These are phyloP conservation scores for Fusarium palustre DNA, from an alignment of 2,329 filamentous ascomycete genomes.

Conservation along the genomic window DNA sequence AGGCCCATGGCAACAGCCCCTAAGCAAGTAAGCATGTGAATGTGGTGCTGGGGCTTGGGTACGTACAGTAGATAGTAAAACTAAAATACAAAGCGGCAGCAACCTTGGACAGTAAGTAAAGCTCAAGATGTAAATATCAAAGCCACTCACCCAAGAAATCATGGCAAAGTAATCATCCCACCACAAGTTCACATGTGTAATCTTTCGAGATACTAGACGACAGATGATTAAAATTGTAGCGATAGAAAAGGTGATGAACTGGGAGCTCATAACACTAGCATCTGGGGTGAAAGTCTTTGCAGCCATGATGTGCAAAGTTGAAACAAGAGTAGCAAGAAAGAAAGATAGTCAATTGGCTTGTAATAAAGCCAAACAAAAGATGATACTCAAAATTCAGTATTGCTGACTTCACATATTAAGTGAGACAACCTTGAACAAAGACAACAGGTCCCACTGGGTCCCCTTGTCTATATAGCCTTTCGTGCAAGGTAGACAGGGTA, in stretches of 20 bases:
- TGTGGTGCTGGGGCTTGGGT: not conserved
- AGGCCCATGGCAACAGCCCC: conserved; percentile 28
- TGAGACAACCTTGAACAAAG: not conserved
- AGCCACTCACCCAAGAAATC: conserved; percentile 25
- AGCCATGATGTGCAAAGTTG: not conserved
- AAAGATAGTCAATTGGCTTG: not conserved
- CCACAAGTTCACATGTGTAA: conserved; percentile 27
- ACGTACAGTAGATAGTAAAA: conserved; percentile 32
- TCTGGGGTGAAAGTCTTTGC: conserved; percentile 14
- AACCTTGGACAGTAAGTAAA: not conserved
- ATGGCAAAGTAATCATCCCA: conserved; percentile 30
- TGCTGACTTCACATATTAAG: not conserved
- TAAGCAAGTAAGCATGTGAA: conserved; percentile 7
- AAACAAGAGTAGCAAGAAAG: not conserved
- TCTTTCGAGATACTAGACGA: conserved; percentile 26
- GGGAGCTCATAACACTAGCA: conserved; percentile 27
- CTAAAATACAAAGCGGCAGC: conserved; percentile 28
- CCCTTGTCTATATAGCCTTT: not conserved
- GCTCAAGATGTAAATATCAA: not conserved
- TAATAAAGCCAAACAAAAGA: not conserved
- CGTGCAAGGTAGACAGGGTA: not conserved
- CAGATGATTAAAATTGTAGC: conserved; percentile 19
- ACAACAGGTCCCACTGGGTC: not conserved
- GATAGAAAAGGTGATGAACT: conserved; percentile 23
- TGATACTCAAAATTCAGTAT: not conserved